A percentile compares a stretch with the other conserved stretches of the same genome.
phyloP scores from a whole-genome alignment of 176 grass and related monocot genomes.

The Oryza rufipogon region DNA sequence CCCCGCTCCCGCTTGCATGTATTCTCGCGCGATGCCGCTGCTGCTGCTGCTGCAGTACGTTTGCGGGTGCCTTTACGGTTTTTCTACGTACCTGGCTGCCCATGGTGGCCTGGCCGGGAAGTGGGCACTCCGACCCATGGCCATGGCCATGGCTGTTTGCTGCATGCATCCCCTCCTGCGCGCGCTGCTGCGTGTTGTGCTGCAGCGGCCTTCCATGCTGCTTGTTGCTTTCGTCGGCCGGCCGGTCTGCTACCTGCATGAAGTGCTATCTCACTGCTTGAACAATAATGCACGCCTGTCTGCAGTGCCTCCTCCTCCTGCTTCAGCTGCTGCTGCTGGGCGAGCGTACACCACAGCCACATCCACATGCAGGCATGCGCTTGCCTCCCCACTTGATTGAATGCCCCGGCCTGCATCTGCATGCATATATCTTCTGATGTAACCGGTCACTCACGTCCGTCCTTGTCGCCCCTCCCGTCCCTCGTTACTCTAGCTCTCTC shows the following conservation, averaged over 20 bases:
- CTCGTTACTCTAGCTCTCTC: not conserved
- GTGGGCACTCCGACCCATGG: not conserved
- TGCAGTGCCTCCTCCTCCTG: not conserved
- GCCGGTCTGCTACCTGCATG: not conserved
- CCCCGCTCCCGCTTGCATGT: conserved; percentile 1
- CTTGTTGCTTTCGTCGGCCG: conserved; percentile 34
- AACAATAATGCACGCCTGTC: conserved; percentile 52
- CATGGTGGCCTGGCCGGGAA: not conserved
- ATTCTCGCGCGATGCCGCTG: conserved; percentile 9
- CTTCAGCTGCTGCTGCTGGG: not conserved
- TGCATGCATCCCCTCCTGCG: not conserved
- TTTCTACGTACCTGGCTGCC: not conserved
- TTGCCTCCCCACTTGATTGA: conserved; percentile 48
- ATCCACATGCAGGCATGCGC: conserved; percentile 38
- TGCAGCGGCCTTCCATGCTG: conserved; percentile 34
- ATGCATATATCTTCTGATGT: conserved; percentile 24
- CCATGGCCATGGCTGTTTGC: not conserved
- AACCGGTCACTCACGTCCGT: conserved; percentile 35
- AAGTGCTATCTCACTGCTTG: conserved; percentile 38
- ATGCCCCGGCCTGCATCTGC: conserved; percentile 26
- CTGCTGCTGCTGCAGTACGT: not conserved
- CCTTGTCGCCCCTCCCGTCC: not conserved
- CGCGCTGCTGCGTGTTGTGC: not conserved
- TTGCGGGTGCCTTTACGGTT: conserved; percentile 14
- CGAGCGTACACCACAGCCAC: conserved; percentile 10